Evolutionary conservation across 176 grass and related monocot genomes (phyloP).

Genomic region (Zea luxurians): DNA sequence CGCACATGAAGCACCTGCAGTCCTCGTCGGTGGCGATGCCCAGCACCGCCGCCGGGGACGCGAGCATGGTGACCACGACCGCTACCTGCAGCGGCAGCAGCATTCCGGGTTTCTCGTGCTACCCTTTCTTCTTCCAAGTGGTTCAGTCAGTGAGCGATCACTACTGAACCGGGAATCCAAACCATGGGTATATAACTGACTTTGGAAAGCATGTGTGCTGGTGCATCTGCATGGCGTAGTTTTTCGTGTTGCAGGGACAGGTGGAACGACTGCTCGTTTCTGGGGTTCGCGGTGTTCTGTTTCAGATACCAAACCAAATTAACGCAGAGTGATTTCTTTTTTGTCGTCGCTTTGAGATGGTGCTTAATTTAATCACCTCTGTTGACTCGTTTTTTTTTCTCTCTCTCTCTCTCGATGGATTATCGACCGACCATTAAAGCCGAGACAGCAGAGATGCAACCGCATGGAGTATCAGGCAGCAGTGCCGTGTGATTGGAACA

Average conservation of each 20-base stretch:
- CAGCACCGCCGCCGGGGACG: constrained; percentile 1
- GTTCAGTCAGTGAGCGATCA: background rate
- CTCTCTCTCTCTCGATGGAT: background rate
- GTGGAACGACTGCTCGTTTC: constrained; percentile 38
- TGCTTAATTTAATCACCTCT: constrained; percentile 10
- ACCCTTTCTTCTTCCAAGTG: background rate
- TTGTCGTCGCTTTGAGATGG: background rate
- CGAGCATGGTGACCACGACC: background rate
- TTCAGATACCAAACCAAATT: constrained; percentile 20
- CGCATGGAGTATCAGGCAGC: background rate
- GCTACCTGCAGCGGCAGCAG: background rate
- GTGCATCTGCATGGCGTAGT: constrained; percentile 6
- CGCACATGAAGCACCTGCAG: constrained; percentile 59
- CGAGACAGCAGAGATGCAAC: background rate
- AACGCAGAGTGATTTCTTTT: background rate
- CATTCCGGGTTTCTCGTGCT: constrained; percentile 13
- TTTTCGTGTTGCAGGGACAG: constrained; percentile 24
- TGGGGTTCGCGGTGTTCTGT: constrained; percentile 21
- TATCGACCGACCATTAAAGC: background rate
- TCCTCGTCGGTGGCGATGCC: background rate
- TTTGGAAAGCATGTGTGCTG: background rate
- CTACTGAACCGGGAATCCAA: background rate
- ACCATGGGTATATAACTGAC: constrained; percentile 13
- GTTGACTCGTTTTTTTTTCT: background rate
- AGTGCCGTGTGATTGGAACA: background rate